Evolutionary conservation across 1,284 basidiomycete genomes (phyloP).

Genomic region (Rhizoctonia solani): DNA sequence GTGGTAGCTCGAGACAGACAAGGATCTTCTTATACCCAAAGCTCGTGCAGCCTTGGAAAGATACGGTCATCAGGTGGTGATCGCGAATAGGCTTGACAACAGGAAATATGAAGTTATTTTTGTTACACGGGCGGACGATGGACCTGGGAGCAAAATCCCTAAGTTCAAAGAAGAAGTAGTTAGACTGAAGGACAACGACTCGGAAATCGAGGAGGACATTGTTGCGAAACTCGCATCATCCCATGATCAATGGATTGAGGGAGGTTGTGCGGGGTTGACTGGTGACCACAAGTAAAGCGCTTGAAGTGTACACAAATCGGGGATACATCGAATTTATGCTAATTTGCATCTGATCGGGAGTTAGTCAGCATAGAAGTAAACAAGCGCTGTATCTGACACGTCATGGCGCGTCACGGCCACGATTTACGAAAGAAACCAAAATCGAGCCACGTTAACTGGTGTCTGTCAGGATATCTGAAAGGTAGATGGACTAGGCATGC

Average conservation of each 20-base stretch:
- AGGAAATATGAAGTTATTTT: conserved; percentile 94
- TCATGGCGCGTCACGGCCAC: conserved; percentile 33
- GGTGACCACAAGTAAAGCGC: background rate
- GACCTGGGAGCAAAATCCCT: conserved; percentile 36
- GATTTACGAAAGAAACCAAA: conserved; percentile 5
- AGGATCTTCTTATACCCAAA: conserved; percentile 83
- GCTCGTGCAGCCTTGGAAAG: conserved; percentile 83
- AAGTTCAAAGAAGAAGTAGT: conserved; percentile 44
- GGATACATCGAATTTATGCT: background rate
- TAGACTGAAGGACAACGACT: conserved; percentile 38
- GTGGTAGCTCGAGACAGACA: conserved; percentile 91
- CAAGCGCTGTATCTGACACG: conserved; percentile 18
- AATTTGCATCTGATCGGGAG: conserved; percentile 4
- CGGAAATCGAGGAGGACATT: conserved; percentile 91
- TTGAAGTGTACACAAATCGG: background rate
- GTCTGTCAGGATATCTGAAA: background rate
- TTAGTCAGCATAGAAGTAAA: conserved; percentile 8
- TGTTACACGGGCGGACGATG: conserved; percentile 52
- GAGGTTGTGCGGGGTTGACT: conserved; percentile 2
- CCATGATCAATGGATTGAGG: conserved; percentile 70
- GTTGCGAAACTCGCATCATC: conserved; percentile 72
- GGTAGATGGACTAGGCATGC: conserved; percentile 20
- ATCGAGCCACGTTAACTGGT: conserved; percentile 18
- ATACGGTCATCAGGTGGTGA: conserved; percentile 97
- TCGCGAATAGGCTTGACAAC: conserved; percentile 89